phyloP scores from a whole-genome alignment of 2,329 filamentous ascomycete genomes.

The Myotisia sp. region DNA sequence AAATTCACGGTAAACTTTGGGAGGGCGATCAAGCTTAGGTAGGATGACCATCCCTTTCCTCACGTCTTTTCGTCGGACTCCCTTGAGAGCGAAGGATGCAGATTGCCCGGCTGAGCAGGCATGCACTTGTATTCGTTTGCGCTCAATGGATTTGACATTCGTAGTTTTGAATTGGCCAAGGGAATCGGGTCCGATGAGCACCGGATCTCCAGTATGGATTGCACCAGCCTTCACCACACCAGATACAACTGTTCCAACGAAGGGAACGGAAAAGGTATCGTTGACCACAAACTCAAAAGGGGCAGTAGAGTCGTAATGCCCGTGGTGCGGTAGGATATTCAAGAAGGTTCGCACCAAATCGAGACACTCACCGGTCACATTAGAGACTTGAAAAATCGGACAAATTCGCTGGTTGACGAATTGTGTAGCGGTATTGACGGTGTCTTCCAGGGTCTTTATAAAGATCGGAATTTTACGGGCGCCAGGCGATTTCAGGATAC shows the following conservation, averaged over 20 bases:
- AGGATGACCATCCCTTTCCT: slow-evolving; percentile 96
- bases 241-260: slow-evolving; percentile 89
- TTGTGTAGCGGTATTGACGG: slow-evolving; percentile 86
- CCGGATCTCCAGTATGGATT: slow-evolving; percentile 75
- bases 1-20: slow-evolving; percentile 63
- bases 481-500: slow-evolving; percentile 85
- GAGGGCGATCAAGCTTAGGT: slow-evolving; percentile 61
- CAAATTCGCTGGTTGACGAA: slow-evolving; percentile 93
- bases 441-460: slow-evolving; percentile 80
- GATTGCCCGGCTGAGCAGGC: slow-evolving; percentile 84
- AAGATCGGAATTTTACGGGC: slow-evolving; percentile 93
- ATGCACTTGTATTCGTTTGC: slow-evolving; percentile 79
- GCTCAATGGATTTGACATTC: slow-evolving; percentile 79
- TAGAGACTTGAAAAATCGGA: slow-evolving; percentile 94
- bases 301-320: slow-evolving; percentile 74
- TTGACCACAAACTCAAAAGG: slow-evolving; percentile 93
- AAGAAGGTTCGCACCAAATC: slow-evolving; percentile 84
- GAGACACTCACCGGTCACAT: slow-evolving; percentile 84
- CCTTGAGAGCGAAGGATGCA: slow-evolving; percentile 78
- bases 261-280: slow-evolving; percentile 94
- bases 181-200: slow-evolving; percentile 80
- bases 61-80: slow-evolving; percentile 78
- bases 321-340: slow-evolving; percentile 88
- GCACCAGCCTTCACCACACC: slow-evolving; percentile 82
- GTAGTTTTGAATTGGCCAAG: slow-evolving; percentile 81